Evolutionary conservation across 306 rosid species (phyloP).

Genomic region (Arachis hypogaea): DNA sequence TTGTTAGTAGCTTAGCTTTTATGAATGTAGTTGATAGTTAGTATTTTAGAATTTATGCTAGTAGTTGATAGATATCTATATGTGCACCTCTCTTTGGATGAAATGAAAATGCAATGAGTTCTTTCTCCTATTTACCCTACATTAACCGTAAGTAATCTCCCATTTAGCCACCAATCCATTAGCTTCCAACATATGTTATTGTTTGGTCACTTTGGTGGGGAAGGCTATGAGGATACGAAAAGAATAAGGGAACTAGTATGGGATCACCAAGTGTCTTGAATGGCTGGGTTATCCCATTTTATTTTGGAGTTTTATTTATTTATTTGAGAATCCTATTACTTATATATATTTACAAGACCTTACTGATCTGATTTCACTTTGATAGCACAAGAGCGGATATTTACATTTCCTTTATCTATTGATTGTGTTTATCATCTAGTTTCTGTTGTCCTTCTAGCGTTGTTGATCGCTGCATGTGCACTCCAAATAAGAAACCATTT

Average conservation of each 20-base stretch:
- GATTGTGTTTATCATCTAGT: neutral
- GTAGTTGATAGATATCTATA: too few relatives aligned
- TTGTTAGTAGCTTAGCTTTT: too few relatives aligned
- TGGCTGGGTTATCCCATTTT: neutral
- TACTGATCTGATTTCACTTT: neutral
- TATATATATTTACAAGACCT: neutral
- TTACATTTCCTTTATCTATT: neutral
- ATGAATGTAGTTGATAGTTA: too few relatives aligned
- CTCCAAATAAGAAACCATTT: slow-evolving; percentile 8
- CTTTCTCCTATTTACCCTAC: neutral
- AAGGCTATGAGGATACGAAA: neutral
- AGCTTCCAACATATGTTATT: neutral
- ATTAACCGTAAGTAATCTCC: neutral
- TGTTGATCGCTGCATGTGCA: neutral
- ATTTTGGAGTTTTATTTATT: too few relatives aligned
- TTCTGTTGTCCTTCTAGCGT: neutral
- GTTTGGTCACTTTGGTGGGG: neutral
- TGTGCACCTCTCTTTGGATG: too few relatives aligned
- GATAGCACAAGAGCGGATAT: neutral
- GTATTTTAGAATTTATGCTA: too few relatives aligned
- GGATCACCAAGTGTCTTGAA: neutral
- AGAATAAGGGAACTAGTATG: neutral
- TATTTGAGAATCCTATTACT: neutral
- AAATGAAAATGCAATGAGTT: too few relatives aligned
- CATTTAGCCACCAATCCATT: neutral